Evolutionary conservation across 192 early-diverging fungal species (phyloP).

Genomic region (Gamsiella multidivaricata): DNA sequence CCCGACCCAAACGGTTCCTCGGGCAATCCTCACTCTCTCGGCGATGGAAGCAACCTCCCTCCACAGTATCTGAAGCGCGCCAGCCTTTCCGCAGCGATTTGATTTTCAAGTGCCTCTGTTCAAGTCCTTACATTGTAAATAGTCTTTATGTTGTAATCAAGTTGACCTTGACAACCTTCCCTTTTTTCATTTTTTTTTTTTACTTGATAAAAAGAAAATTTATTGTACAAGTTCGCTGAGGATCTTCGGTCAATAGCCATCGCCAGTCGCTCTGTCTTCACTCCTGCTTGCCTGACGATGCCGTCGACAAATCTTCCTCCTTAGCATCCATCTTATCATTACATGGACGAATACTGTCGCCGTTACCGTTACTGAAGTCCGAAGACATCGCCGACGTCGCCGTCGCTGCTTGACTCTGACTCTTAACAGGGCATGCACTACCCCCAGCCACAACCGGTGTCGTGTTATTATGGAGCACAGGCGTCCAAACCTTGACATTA

Average conservation of each 20-base stretch:
- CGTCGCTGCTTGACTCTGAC: neutral
- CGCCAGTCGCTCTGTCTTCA: too few species aligned
- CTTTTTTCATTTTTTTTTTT: too few species aligned
- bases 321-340: neutral
- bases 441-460: neutral
- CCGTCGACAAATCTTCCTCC: conserved; percentile 1
- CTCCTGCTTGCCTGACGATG: too few species aligned
- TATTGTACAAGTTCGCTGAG: too few species aligned
- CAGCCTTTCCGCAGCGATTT: conserved; percentile 27
- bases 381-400: too few species aligned
- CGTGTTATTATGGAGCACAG: conserved; percentile 27
- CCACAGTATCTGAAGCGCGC: conserved; percentile 49
- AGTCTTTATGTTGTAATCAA: too few species aligned
- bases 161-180: too few species aligned
- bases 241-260: too few species aligned
- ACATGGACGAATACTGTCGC: neutral
- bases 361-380: neutral
- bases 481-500: conserved; percentile 47
- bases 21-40: neutral
- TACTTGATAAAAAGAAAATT: too few species aligned
- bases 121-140: conserved; percentile 1
- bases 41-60: conserved; percentile 16
- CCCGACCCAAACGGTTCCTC: conserved; percentile 11
- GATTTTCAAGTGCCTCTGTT: neutral
- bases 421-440: neutral